These are phyloP conservation scores for Hymenoscyphus repandus DNA, from an alignment of 2,329 filamentous ascomycete genomes.

Conservation along the genomic window DNA sequence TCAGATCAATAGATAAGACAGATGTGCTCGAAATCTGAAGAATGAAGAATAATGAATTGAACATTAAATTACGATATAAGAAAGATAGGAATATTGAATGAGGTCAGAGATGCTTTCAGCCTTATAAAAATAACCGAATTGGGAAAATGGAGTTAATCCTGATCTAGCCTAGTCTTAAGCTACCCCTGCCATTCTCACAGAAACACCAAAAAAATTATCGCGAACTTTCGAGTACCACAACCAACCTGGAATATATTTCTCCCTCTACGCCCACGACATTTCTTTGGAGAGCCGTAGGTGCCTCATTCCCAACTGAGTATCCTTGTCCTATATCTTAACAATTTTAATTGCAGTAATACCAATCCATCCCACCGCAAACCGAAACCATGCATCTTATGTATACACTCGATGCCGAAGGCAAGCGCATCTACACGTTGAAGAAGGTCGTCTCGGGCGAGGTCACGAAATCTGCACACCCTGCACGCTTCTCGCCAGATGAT, in stretches of 20 bases:
- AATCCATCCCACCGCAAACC: background rate
- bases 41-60: too few relatives aligned
- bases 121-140: too few relatives aligned
- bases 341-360: background rate
- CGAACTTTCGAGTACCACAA: background rate
- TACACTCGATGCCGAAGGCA: conserved; percentile 75
- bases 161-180: background rate
- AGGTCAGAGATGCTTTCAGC: too few relatives aligned
- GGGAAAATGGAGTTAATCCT: background rate
- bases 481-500: conserved; percentile 95
- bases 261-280: background rate
- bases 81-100: too few relatives aligned
- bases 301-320: too few relatives aligned
- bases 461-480: conserved; percentile 93
- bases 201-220: conserved; percentile 2
- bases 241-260: background rate
- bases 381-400: conserved; percentile 71
- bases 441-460: conserved; percentile 80
- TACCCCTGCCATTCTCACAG: background rate
- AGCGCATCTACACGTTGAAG: conserved; percentile 91
- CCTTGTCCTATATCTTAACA: background rate
- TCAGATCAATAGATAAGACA: too few relatives aligned
- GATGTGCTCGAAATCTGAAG: too few relatives aligned
- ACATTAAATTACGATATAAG: too few relatives aligned
- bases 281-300: background rate